A percentile compares a stretch with the other conserved stretches of the same genome.
phyloP scores from a whole-genome alignment of 176 grass and related monocot genomes.

The Triticum turgidum region DNA sequence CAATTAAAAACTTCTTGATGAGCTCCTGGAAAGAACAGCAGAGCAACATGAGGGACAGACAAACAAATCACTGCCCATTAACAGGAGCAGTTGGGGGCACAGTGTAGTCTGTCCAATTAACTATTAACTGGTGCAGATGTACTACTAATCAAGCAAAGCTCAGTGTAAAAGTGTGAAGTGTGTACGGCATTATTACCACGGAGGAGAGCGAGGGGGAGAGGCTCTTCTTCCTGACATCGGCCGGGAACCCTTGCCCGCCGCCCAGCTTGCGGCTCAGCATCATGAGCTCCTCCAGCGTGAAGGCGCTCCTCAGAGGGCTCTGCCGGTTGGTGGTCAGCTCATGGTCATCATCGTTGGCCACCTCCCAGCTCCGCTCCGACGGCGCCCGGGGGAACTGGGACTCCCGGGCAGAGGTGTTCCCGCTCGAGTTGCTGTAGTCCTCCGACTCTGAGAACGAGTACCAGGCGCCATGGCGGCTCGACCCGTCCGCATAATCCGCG shows the following conservation, averaged over 20 bases:
- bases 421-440: conserved; percentile 50
- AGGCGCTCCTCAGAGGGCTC: conserved; percentile 36
- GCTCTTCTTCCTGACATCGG: conserved; percentile 41
- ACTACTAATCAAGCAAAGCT: conserved; percentile 2
- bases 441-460: conserved; percentile 64
- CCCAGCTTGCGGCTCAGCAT: conserved; percentile 69
- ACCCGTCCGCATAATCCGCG: conserved; percentile 31
- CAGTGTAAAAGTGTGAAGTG: not conserved
- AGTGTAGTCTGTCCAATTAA: not conserved
- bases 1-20: conserved; percentile 62
- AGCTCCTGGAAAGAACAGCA: conserved; percentile 54
- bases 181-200: conserved; percentile 43
- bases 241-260: conserved; percentile 34
- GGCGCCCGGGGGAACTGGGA: conserved; percentile 60
- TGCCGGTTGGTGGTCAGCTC: not conserved
- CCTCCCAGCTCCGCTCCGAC: conserved; percentile 53
- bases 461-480: conserved; percentile 42
- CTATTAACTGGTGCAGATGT: not conserved
- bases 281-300: conserved; percentile 89
- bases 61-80: conserved; percentile 33
- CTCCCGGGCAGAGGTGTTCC: conserved; percentile 46
- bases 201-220: conserved; percentile 29
- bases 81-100: not conserved
- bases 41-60: conserved; percentile 22
- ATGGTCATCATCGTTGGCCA: conserved; percentile 39